phyloP scores from a whole-genome alignment of 73 alveolate genomes.

The Stentor roeselii region DNA sequence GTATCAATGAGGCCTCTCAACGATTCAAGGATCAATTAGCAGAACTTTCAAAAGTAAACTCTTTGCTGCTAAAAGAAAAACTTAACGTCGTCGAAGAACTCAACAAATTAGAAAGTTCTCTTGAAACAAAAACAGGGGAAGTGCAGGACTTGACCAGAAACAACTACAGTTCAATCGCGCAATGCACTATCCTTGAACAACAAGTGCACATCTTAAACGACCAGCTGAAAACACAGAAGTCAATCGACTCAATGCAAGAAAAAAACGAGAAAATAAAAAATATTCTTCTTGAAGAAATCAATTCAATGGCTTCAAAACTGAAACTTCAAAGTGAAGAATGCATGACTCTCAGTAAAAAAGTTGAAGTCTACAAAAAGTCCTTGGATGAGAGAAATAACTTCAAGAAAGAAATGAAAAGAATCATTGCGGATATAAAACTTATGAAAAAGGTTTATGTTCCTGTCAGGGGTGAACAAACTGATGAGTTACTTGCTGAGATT shows the following conservation, averaged over 20 bases:
- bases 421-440: not conserved
- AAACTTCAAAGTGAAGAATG: not conserved
- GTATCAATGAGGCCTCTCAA: not conserved
- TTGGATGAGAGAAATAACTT: not conserved
- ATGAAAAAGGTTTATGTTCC: constrained; percentile 3
- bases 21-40: not conserved
- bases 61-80: not conserved
- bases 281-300: not conserved
- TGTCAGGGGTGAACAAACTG: constrained; percentile 2
- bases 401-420: not conserved
- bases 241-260: not conserved
- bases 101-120: constrained; percentile 2
- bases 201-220: not conserved
- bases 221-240: not conserved
- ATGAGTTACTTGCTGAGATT: not conserved
- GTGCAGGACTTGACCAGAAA: not conserved
- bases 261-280: not conserved
- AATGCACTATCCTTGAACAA: not conserved
- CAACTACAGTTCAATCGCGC: not conserved
- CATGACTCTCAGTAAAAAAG: not conserved
- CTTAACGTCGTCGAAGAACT: not conserved
- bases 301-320: not conserved
- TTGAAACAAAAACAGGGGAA: constrained; percentile 17
- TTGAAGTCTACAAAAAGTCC: not conserved
- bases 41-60: not conserved